Evolutionary conservation across 495 filamentous ascomycete species (phyloP), one percentile per base, ranked within the genome.

Genomic region (Penicillium robsamsonii): DNA sequence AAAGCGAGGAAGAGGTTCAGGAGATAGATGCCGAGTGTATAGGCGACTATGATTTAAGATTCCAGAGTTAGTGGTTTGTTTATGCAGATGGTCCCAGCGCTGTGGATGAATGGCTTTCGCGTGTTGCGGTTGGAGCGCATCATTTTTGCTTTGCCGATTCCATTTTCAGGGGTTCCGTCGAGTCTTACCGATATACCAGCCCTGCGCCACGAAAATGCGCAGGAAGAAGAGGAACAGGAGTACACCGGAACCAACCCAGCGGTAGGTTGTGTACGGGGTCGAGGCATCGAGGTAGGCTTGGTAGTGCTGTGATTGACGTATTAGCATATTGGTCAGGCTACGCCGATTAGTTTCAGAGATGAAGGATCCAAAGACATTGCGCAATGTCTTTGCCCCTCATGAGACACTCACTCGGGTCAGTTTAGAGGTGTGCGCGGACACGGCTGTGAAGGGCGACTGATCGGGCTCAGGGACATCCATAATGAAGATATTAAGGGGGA

Each of bases 1-100:
- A 98, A 98, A 59, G 95, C 95, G 70, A 98, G 91, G 85, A 98
- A 98, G 53, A 97, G 86, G 78, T 98, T 98, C 53, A 98, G 87
- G 44, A 98, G 91, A 80, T 97, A 98, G 81, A 98, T 98, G 57
- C 94, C 94, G 52, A 98, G 86, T 25, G 94, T 93, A 76, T 98
- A 98, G 62, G 91, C 91, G 59, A 98, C 94, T 97, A 65, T 47
- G 18, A 15, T 50, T 15, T 24, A 12, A 53, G 1, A 27, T 27
- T 33, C n/a, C 12, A 49, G 52, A 18, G 51, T 63, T 57, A 55
- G 56, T 20, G 45, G 46, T 38, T 48, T 50, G 42, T 40, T 46
- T 29, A 46, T 33, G 49, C 35, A n/a, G 24, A 38, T 7, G 35
- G 30, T 41, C 8, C 18, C 3, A 29, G 13, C 24, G 12, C 7